Base-by-base conservation (phyloP, 768 basidiomycete genomes). In the Scleroderma bovista region DNA sequence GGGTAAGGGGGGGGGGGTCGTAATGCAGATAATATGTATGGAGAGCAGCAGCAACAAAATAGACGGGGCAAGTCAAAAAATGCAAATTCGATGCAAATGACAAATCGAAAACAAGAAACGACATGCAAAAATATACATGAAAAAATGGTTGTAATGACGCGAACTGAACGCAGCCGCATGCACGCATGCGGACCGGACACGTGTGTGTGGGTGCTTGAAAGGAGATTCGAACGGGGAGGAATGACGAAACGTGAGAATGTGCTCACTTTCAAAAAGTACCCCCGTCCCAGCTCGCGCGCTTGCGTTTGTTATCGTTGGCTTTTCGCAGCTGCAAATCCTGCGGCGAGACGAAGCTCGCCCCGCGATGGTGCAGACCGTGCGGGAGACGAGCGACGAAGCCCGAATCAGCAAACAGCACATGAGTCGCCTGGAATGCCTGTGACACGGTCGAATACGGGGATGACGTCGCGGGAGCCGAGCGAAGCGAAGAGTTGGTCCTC, bases 241-340 rank as follows among this genome's bases (percentile, higher is more conserved):
- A 47, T 24, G 44, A 47, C 34, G 50, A 44, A 50, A 57, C 48
- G 45, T 44, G 46, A 46, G 43, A 34, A 40, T 33, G 20, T 39
- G 42, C 3, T 7, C 20, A 36, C 24, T 20, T n/a, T 55, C 44
- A 71, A 32, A 67, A 67, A 17, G 60, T 61, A 17, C 67, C 68
- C 13, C 78, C 79, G 53, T 80, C 78, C 78, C 78, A 80, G 54
- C 79, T 80, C 33, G 76, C 75, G 52, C 78, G 69, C 67, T 80
- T 80, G 51, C 78, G 69, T 62, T 80, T 80, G 55, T 79, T 76
- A 47, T 80, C 78, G 49, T 51, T 74, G 9, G 65, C 69, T 57
- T 70, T 73, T 62, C 72, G 72, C 53, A 79, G 47, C 47, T 78
- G 63, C 46, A 80, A 59, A 52, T 80, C 78, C 51, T 79, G 73